phyloP scores from a whole-genome alignment of 208 protist species.

The Leishmania lainsoni region DNA sequence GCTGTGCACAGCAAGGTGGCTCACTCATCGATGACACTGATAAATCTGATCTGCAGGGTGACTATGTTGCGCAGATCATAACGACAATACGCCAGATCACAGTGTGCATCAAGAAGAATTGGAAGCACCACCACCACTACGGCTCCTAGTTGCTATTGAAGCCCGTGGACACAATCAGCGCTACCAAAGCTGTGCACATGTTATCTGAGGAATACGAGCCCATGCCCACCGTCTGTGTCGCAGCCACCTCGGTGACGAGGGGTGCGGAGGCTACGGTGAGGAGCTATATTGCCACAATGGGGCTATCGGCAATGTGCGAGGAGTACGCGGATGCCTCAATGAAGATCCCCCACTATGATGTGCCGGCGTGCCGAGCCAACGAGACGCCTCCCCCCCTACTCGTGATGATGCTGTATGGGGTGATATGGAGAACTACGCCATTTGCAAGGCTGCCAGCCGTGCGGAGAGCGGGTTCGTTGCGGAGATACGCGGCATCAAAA shows the following conservation, averaged over 20 bases:
- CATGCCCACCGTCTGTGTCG: slow-evolving; percentile 35
- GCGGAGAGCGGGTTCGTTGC: slow-evolving; percentile 65
- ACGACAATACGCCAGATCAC: slow-evolving; percentile 38
- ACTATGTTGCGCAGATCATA: slow-evolving; percentile 50
- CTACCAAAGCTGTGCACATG: slow-evolving; percentile 55
- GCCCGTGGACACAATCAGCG: slow-evolving; percentile 40
- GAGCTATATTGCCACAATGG: slow-evolving; percentile 37
- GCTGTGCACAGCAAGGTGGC: slow-evolving; percentile 52
- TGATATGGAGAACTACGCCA: slow-evolving; percentile 7
- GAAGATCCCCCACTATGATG: slow-evolving; percentile 19
- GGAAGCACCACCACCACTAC: slow-evolving; percentile 29
- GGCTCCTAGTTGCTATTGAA: slow-evolving; percentile 33
- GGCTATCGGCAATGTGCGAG: slow-evolving; percentile 39
- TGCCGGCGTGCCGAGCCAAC: slow-evolving; percentile 35
- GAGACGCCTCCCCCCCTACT: slow-evolving; percentile 41
- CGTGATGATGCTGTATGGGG: slow-evolving; percentile 31
- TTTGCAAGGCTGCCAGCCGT: slow-evolving; percentile 30
- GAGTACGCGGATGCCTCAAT: slow-evolving; percentile 42
- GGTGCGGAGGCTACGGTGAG: slow-evolving; percentile 36
- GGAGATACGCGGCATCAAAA: slow-evolving; percentile 39
- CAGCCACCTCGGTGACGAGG: slow-evolving; percentile 19
- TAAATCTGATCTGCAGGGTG: slow-evolving; percentile 46
- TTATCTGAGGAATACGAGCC: slow-evolving; percentile 52
- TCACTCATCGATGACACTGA: slow-evolving; percentile 52
- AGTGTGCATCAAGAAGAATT: slow-evolving; percentile 25